Evolutionary conservation across 2,329 filamentous ascomycete species (phyloP).

Genomic region (Xylaria sp.): DNA sequence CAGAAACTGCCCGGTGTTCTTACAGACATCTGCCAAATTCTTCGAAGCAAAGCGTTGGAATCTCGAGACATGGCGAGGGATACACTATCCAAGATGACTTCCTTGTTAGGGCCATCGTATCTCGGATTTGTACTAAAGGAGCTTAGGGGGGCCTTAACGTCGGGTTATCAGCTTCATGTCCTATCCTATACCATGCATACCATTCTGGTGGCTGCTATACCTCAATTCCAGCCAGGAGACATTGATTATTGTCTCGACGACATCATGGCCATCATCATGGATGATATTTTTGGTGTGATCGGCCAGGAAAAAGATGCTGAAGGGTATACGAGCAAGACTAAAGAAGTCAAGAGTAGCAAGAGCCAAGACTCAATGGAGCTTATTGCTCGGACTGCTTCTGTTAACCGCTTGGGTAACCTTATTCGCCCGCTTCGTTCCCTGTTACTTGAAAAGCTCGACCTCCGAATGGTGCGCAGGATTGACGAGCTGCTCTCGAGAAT

Average conservation of each 20-base stretch:
- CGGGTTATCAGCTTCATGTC: conserved; percentile 93
- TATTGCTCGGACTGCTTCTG: conserved; percentile 82
- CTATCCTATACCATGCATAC: conserved; percentile 95
- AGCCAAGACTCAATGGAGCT: conserved; percentile 98
- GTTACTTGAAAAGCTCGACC: conserved; percentile 83
- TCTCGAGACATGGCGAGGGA: conserved; percentile 90
- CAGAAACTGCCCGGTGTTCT: conserved; percentile 83
- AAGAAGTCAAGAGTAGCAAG: conserved; percentile 97
- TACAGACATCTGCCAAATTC: conserved; percentile 91
- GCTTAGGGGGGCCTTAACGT: conserved; percentile 80
- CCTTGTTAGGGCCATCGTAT: conserved; percentile 81
- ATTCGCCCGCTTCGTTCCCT: conserved; percentile 82
- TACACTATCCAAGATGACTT: conserved; percentile 85
- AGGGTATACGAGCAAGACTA: conserved; percentile 94
- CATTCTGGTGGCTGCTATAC: conserved; percentile 80
- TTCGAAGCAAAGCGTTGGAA: conserved; percentile 88
- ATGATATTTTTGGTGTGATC: conserved; percentile 92
- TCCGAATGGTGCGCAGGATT: conserved; percentile 86
- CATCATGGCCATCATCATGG: conserved; percentile 89
- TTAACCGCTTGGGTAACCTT: conserved; percentile 78
- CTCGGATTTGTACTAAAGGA: conserved; percentile 96
- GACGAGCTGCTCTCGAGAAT: conserved; percentile 89
- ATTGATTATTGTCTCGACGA: conserved; percentile 86
- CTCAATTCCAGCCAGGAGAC: conserved; percentile 81
- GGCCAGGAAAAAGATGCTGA: conserved; percentile 98